These are phyloP conservation scores for Bassia scoparia DNA, from an alignment of 148 eudicot genomes.

Conservation along the genomic window DNA sequence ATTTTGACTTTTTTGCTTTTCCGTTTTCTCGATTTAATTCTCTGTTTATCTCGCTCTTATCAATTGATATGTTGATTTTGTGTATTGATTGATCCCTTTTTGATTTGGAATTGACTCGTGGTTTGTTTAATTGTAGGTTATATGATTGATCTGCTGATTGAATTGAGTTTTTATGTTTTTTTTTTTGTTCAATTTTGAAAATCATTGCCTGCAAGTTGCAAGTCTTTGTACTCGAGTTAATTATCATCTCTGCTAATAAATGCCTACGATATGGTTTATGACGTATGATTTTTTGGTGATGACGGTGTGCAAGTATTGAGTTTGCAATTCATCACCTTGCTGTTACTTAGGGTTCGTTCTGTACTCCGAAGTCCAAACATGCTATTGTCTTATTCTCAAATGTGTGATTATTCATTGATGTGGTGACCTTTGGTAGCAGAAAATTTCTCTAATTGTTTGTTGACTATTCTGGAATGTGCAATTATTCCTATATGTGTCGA, in stretches of 20 bases:
- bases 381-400: no score
- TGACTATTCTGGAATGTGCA: no score
- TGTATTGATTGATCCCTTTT: background rate
- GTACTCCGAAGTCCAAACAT: no score
- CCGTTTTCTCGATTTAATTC: background rate
- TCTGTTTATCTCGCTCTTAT: background rate
- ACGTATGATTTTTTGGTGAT: background rate
- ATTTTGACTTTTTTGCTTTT: slow-evolving; percentile 7
- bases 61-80: background rate
- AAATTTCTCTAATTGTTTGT: no score
- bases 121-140: background rate
- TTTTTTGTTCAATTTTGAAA: background rate
- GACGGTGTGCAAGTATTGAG: background rate
- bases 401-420: background rate
- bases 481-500: background rate
- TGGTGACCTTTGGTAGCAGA: no score
- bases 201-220: background rate
- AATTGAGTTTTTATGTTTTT: background rate
- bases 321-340: background rate
- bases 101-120: background rate
- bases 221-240: background rate
- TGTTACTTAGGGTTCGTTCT: background rate
- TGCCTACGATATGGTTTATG: slow-evolving; percentile 6
- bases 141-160: background rate
- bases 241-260: background rate